These are phyloP conservation scores for Esteya vermicola DNA, from an alignment of 2,329 filamentous ascomycete species.

Conservation along the genomic window DNA sequence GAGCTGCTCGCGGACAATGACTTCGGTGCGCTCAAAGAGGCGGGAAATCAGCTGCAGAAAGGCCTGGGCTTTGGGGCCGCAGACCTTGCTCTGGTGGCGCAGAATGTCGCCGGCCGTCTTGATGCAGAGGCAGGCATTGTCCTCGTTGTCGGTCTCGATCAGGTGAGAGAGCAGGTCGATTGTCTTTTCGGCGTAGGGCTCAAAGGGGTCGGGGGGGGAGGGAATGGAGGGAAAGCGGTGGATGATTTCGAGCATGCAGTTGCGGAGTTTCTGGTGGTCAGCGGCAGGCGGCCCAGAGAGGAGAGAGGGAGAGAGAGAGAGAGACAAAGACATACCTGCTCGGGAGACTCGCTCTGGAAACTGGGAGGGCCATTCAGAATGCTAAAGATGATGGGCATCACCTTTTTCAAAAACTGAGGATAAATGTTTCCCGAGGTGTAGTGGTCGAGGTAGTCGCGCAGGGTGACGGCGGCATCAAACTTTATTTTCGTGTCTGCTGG, in stretches of 20 bases:
- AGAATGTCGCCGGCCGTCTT: constrained; percentile 97
- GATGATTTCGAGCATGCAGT: constrained; percentile 86
- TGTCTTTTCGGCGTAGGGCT: constrained; percentile 76
- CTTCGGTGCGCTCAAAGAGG: constrained; percentile 89
- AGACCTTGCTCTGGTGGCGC: constrained; percentile 76
- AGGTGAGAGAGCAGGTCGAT: constrained; percentile 83
- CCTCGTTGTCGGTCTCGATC: constrained; percentile 87
- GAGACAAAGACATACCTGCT: constrained; percentile 50
- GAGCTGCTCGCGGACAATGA: constrained; percentile 88
- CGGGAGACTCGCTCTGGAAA: constrained; percentile 78
- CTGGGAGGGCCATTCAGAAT: constrained; percentile 76
- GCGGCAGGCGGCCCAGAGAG: neutral
- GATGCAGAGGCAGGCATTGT: constrained; percentile 95
- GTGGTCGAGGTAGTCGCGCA: constrained; percentile 84
- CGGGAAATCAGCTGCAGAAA: constrained; percentile 90
- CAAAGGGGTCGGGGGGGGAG: constrained; percentile 65
- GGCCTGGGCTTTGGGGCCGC: constrained; percentile 65
- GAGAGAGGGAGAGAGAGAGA: neutral
- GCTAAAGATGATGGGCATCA: constrained; percentile 80
- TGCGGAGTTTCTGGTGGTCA: constrained; percentile 61
- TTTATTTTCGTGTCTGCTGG: constrained; percentile 63
- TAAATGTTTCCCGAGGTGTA: constrained; percentile 68
- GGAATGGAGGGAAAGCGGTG: constrained; percentile 64
- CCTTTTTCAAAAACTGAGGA: constrained; percentile 64
- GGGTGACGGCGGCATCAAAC: constrained; percentile 65